phyloP scores from a whole-genome alignment of 495 filamentous ascomycete genomes.

The Penicillium psychrofluorescens region DNA sequence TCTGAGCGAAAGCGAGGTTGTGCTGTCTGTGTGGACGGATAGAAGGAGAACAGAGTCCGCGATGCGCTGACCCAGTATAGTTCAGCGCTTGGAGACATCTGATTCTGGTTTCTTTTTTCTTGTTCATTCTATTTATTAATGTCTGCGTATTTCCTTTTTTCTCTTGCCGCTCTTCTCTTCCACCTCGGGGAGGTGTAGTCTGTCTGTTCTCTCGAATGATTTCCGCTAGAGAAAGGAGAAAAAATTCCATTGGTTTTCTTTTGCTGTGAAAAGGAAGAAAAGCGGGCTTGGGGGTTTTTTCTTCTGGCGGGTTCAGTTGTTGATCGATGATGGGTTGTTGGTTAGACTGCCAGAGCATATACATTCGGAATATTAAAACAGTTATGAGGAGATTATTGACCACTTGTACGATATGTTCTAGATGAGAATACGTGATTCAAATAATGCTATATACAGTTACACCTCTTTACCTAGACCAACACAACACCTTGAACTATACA shows the following conservation, averaged over 20 bases:
- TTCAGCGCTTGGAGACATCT: background rate
- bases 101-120: constrained; percentile 3
- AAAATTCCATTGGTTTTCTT: constrained; percentile 6
- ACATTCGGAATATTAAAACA: too few species aligned
- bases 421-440: too few species aligned
- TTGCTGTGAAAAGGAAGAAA: too few species aligned
- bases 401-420: too few species aligned
- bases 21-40: background rate
- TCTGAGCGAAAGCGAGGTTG: too few species aligned
- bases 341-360: too few species aligned
- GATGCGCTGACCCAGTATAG: background rate
- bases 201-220: constrained; percentile 3
- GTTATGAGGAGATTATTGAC: too few species aligned
- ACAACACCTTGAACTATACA: background rate
- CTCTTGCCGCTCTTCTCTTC: background rate
- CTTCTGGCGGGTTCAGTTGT: too few species aligned
- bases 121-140: constrained; percentile 24
- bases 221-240: constrained; percentile 13
- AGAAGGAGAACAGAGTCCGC: background rate
- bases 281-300: too few species aligned
- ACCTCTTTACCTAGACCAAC: too few species aligned
- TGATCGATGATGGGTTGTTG: too few species aligned
- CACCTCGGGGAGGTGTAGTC: constrained; percentile 6
- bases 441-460: too few species aligned
- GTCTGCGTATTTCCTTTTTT: constrained; percentile 13